Percentiles rank a stretch among this genome's conserved stretches.
These are phyloP conservation scores for Cardamine resedifolia DNA, from an alignment of 345 rosid species.

Conservation along the genomic window DNA sequence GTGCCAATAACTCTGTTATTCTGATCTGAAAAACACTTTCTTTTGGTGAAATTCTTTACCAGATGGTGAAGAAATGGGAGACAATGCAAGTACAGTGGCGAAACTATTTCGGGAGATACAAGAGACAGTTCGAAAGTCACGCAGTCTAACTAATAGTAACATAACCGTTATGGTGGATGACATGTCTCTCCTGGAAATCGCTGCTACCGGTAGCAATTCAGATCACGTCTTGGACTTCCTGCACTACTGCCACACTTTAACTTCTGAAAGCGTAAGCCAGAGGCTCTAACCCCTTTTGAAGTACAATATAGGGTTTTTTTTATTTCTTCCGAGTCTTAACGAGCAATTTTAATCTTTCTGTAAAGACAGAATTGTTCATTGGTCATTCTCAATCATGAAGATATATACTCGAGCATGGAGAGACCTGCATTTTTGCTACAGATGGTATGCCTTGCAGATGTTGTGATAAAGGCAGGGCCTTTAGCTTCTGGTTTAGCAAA, in stretches of 20 bases:
- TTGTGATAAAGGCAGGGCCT: constrained; percentile 78
- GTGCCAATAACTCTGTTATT: background rate
- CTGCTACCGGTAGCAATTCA: constrained; percentile 56
- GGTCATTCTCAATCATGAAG: constrained; percentile 69
- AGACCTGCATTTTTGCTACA: constrained; percentile 52
- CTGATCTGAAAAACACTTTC: background rate
- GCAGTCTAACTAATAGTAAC: constrained; percentile 43
- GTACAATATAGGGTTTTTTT: background rate
- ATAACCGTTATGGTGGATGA: constrained; percentile 86
- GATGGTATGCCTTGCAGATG: constrained; percentile 70
- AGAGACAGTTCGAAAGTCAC: constrained; percentile 43
- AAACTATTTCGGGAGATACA: constrained; percentile 58
- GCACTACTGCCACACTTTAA: constrained; percentile 79
- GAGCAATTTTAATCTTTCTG: constrained; percentile 15
- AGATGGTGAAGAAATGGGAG: constrained; percentile 49
- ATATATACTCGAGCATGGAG: constrained; percentile 61
- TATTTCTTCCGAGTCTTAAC: background rate
- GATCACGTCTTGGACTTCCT: constrained; percentile 70
- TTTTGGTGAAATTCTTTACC: constrained; percentile 22
- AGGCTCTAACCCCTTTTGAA: background rate
- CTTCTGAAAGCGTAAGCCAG: constrained; percentile 66
- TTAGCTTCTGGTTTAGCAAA: constrained; percentile 88
- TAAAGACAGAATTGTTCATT: constrained; percentile 67
- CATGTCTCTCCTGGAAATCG: constrained; percentile 78
- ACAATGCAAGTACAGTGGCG: constrained; percentile 43